Evolutionary conservation across 2,329 filamentous ascomycete species (phyloP).

Genomic region (Ophiobolus disseminans): DNA sequence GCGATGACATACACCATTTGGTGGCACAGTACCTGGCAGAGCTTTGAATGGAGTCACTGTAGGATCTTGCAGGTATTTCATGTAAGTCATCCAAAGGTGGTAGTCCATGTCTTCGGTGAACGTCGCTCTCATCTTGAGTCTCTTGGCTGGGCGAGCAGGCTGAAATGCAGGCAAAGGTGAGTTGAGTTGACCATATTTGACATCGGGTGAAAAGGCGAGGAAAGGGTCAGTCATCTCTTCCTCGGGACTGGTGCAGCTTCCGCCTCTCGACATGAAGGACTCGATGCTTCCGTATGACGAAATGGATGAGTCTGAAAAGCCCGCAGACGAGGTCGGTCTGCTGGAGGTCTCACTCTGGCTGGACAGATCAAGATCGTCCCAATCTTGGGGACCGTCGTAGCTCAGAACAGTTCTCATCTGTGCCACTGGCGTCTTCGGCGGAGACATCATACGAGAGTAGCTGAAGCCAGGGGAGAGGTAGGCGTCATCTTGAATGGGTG

Average conservation of each 20-base stretch:
- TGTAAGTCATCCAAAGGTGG: slow-evolving; percentile 71
- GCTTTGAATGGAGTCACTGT: slow-evolving; percentile 72
- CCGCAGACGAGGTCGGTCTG: slow-evolving; percentile 65
- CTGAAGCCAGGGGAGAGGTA: slow-evolving; percentile 53
- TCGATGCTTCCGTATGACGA: slow-evolving; percentile 65
- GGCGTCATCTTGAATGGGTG: slow-evolving; percentile 38
- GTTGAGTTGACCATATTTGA: slow-evolving; percentile 35
- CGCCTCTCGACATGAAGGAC: slow-evolving; percentile 64
- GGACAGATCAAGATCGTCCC: slow-evolving; percentile 41
- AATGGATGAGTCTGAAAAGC: slow-evolving; percentile 67
- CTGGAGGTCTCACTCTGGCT: slow-evolving; percentile 54
- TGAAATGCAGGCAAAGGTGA: slow-evolving; percentile 42
- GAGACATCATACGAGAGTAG: slow-evolving; percentile 51
- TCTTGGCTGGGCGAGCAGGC: slow-evolving; percentile 44
- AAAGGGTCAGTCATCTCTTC: slow-evolving; percentile 66
- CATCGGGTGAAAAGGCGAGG: slow-evolving; percentile 50
- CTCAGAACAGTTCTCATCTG: slow-evolving; percentile 44
- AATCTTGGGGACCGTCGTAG: slow-evolving; percentile 38
- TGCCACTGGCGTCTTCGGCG: slow-evolving; percentile 58
- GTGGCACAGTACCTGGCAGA: slow-evolving; percentile 68
- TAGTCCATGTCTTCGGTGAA: slow-evolving; percentile 71
- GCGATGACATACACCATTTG: slow-evolving; percentile 68
- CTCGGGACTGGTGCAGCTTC: slow-evolving; percentile 67
- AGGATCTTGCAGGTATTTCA: slow-evolving; percentile 70
- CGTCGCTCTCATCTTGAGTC: slow-evolving; percentile 52